Conservation (phyloP, 73 alveolate genomes). For the Symbiodinium pilosum region DNA sequence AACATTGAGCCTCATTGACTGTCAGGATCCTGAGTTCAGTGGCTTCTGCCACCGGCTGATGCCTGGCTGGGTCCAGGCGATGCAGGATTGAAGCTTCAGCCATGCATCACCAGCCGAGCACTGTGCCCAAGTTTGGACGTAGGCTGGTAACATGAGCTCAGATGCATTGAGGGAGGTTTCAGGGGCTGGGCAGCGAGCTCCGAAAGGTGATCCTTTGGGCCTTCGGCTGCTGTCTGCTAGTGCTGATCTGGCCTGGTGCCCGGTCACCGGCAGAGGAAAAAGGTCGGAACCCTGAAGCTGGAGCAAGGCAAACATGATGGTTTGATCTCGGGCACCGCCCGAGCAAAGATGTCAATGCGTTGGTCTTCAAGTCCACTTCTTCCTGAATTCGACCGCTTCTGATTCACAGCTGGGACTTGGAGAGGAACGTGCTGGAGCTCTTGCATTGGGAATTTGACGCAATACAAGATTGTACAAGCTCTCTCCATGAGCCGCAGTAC, state of each 20-base stretch:
- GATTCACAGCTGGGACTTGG: too few species aligned
- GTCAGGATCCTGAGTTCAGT: slow-evolving; percentile 46
- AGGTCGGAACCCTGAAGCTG: background rate
- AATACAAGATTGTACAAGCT: too few species aligned
- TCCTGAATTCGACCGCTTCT: too few species aligned
- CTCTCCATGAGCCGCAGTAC: too few species aligned
- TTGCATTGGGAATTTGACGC: too few species aligned
- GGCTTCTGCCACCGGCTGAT: slow-evolving; percentile 78
- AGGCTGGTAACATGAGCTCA: background rate
- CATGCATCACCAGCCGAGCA: background rate
- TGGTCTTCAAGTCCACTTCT: too few species aligned
- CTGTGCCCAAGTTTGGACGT: background rate
- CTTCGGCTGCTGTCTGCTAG: slow-evolving; percentile 1
- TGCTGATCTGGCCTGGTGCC: background rate
- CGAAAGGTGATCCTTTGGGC: background rate
- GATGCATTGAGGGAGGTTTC: background rate
- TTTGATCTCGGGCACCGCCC: too few species aligned
- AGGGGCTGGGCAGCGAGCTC: background rate
- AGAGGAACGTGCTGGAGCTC: too few species aligned
- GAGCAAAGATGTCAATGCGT: too few species aligned
- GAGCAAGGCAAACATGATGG: too few species aligned
- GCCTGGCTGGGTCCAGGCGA: slow-evolving; percentile 34
- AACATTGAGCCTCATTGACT: background rate
- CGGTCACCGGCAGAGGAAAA: background rate
- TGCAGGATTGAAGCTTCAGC: background rate